Conservation (phyloP, 306 rosid genomes). For the Ormosia semicastrata region DNA sequence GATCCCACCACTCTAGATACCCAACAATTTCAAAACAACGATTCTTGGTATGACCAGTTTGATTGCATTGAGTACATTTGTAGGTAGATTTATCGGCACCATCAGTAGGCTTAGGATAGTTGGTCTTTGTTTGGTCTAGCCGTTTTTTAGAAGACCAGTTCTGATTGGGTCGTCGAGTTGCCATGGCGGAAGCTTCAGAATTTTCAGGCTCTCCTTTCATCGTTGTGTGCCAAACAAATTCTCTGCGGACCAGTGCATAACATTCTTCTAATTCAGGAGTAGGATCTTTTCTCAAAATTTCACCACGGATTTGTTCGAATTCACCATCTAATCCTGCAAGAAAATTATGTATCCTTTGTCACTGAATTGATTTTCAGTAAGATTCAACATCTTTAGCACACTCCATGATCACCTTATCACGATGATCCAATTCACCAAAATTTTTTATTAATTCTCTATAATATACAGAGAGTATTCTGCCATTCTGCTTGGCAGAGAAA, state of each 20-base stretch:
- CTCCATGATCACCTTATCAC: too few species aligned
- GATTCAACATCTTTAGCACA: too few species aligned
- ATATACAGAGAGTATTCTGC: background rate
- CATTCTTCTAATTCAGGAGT: too few species aligned
- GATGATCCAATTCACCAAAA: background rate
- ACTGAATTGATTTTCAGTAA: too few species aligned
- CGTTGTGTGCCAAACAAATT: background rate
- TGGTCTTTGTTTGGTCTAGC: background rate
- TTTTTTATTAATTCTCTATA: background rate
- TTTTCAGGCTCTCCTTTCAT: background rate
- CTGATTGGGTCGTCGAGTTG: too few species aligned
- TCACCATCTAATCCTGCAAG: too few species aligned
- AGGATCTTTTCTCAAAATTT: too few species aligned
- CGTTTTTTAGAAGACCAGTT: background rate
- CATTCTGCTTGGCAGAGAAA: background rate
- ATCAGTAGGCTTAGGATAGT: too few species aligned
- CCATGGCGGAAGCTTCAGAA: background rate
- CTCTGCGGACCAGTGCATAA: too few species aligned
- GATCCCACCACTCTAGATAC: constrained; percentile 5
- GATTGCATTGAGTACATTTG: background rate
- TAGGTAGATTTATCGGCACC: background rate
- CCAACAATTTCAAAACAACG: background rate
- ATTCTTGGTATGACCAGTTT: background rate
- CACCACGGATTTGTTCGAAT: too few species aligned
- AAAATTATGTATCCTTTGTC: too few species aligned